Evolutionary conservation across 1,284 basidiomycete species (phyloP), one percentile per base, ranked within the genome.

Genomic region (Apiotrichum montevideense): DNA sequence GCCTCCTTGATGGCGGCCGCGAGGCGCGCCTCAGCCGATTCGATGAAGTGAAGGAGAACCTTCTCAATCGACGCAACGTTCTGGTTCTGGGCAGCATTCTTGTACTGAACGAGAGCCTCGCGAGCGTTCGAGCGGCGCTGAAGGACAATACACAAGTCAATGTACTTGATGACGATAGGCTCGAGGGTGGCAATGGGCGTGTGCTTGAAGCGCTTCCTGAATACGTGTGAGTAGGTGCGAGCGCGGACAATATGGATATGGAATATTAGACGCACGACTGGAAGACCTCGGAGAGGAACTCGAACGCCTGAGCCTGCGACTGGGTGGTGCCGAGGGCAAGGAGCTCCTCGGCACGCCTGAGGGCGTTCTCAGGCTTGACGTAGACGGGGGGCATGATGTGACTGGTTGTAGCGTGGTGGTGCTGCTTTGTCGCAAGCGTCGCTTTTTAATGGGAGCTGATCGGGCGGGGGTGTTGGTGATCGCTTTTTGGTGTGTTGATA

Each of bases 71-170:
- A 92, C 52, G 83, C 84, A 34, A 97, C 90, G 71, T 86, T 90
- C 32, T 87, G 86, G 72, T 96, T 95, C 73, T 98, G 94, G 0
- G 90, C 90, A 62, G 94, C 91, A 74, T 95, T 95, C 80, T 94
- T 95, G 83, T 87, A 97, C 74, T 93, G 88, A 85, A 76, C 61
- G 48, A 98, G 84, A 35, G 92, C 95, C 70, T 96, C 92, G 75
- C 96, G 95, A 21, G 92, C 95, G 35, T 89, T 87, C 37, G 91
- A 83, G 3, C 93, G 93, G 75, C 95, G 94, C 65, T 93, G 86
- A 81, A 97, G 86, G 58, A 92, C 88, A 59, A 98, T 93, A 73
- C 93, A 98, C 59, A 99, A 87, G 73, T 97, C 92, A 79, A 98
- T 71, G 74, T 82, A 82, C 63, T 77, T 77, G 63, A 92, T 79